These are phyloP conservation scores for Aspergillus fructus DNA, from an alignment of 2,329 filamentous ascomycete genomes.

Conservation along the genomic window DNA sequence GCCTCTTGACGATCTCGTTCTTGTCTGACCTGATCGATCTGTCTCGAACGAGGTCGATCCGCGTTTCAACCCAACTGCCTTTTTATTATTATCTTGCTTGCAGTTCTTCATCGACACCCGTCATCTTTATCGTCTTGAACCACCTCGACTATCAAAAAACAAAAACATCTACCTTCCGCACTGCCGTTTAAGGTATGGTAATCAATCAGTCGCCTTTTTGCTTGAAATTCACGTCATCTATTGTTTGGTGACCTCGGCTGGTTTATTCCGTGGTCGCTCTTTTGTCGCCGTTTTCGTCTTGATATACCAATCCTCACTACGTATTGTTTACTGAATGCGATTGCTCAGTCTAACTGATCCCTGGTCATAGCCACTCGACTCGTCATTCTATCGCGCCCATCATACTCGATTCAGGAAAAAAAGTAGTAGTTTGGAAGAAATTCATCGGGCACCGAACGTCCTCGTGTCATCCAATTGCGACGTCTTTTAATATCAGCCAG, in stretches of 20 bases:
- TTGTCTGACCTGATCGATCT: conserved; percentile 9
- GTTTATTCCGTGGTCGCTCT: conserved; percentile 1
- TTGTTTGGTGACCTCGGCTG: background rate
- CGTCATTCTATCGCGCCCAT: background rate
- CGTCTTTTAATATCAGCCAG: background rate
- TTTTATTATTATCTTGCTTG: conserved; percentile 8
- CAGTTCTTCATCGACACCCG: background rate
- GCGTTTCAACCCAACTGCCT: conserved; percentile 9
- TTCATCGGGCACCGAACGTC: conserved; percentile 3
- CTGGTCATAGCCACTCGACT: conserved; percentile 4
- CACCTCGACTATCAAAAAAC: background rate
- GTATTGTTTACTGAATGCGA: conserved; percentile 7
- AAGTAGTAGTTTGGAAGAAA: background rate
- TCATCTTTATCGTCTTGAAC: background rate
- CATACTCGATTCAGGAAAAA: background rate
- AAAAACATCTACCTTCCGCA: background rate
- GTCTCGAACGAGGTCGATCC: conserved; percentile 11
- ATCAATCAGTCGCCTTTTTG: background rate
- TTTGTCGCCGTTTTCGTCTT: conserved; percentile 13
- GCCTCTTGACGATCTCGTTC: conserved; percentile 15
- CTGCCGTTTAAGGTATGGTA: conserved; percentile 8
- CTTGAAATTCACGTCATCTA: background rate
- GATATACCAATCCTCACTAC: conserved; percentile 10
- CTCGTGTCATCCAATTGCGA: conserved; percentile 1
- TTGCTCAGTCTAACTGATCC: conserved; percentile 12